Conservation (phyloP, 1,139 yeast species). For the Suhomyces ambrosiae region DNA sequence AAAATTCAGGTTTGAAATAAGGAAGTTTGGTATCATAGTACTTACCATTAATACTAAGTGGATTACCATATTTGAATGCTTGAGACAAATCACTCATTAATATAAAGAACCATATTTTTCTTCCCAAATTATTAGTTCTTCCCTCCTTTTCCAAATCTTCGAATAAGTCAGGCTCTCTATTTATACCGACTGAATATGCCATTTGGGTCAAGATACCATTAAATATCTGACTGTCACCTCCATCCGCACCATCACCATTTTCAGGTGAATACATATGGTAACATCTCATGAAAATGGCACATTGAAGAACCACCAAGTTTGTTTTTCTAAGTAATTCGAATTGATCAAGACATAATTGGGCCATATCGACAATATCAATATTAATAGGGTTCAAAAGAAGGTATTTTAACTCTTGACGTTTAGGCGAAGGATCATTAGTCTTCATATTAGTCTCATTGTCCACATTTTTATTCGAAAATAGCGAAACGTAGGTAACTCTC, state of each 20-base stretch:
- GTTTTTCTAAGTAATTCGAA: slow-evolving; percentile 52
- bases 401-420: slow-evolving; percentile 39
- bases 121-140: slow-evolving; percentile 31
- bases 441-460: slow-evolving; percentile 31
- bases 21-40: slow-evolving; percentile 36
- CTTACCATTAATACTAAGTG: slow-evolving; percentile 30
- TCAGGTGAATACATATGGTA: slow-evolving; percentile 52
- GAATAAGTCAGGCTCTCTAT: slow-evolving; percentile 43
- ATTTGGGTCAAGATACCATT: slow-evolving; percentile 43
- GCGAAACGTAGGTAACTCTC: slow-evolving; percentile 42
- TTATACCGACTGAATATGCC: slow-evolving; percentile 49
- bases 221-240: slow-evolving; percentile 44
- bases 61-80: slow-evolving; percentile 43
- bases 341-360: slow-evolving; percentile 55
- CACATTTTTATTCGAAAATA: slow-evolving; percentile 33
- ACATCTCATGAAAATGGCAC: slow-evolving; percentile 38
- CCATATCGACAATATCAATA: slow-evolving; percentile 46
- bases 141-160: slow-evolving; percentile 25
- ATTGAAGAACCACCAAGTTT: slow-evolving; percentile 52
- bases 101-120: slow-evolving; percentile 39
- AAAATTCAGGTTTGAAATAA: slow-evolving; percentile 23
- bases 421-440: slow-evolving; percentile 24
- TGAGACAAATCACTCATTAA: slow-evolving; percentile 40
- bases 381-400: slow-evolving; percentile 51
- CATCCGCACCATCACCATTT: slow-evolving; percentile 53